Conservation (phyloP, 495 filamentous ascomycete genomes). For the Aspergillus nanangensis region DNA sequence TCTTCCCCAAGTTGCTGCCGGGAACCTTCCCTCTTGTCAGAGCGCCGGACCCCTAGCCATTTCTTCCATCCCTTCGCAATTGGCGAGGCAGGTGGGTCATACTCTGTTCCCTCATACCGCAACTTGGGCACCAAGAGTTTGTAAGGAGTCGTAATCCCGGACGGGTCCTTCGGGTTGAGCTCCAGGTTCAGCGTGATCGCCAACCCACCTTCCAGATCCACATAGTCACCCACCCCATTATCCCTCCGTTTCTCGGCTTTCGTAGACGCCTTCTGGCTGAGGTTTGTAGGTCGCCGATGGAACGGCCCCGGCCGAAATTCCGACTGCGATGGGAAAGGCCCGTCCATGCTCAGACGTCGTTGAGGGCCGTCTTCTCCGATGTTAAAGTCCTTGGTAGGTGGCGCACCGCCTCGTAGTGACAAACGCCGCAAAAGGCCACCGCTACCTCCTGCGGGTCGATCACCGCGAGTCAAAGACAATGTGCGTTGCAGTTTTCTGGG, state of each 20-base stretch:
- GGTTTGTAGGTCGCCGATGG: conserved; percentile 68
- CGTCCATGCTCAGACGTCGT: conserved; percentile 38
- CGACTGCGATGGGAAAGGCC: conserved; percentile 20
- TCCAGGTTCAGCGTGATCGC: conserved; percentile 86
- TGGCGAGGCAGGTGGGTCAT: conserved; percentile 34
- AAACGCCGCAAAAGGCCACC: conserved; percentile 53
- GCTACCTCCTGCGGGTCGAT: conserved; percentile 25
- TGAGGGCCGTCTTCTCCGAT: conserved; percentile 11
- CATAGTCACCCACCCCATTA: conserved; percentile 36
- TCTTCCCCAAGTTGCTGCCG: conserved; percentile 12
- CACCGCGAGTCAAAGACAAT: conserved; percentile 57
- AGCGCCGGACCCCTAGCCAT: conserved; percentile 27
- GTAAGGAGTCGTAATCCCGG: conserved; percentile 86
- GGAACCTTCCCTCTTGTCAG: conserved; percentile 13
- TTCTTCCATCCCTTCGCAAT: conserved; percentile 42
- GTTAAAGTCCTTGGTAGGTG: conserved; percentile 42
- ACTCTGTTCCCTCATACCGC: conserved; percentile 43
- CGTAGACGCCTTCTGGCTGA: conserved; percentile 54
- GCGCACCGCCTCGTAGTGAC: conserved; percentile 34
- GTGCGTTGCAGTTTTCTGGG: conserved; percentile 53
- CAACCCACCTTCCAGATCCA: conserved; percentile 73
- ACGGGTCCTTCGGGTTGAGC: conserved; percentile 75
- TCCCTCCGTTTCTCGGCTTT: conserved; percentile 34
- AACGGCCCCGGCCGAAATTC: conserved; percentile 48
- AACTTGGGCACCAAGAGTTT: conserved; percentile 79